Conservation (phyloP, 257 asterid species). For the Lycium ferocissimum region DNA sequence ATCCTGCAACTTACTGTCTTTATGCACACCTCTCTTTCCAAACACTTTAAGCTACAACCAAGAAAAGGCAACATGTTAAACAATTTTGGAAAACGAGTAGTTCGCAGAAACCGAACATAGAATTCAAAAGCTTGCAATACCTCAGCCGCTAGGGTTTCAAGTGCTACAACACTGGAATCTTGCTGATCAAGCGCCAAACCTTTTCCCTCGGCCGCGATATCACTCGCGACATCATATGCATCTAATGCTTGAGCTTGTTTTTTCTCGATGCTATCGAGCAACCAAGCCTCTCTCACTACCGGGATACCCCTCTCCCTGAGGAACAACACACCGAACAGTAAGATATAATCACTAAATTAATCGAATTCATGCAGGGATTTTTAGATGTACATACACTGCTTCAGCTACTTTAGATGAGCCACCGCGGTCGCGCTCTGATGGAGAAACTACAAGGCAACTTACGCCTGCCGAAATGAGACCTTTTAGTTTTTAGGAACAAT, state of each 20-base stretch:
- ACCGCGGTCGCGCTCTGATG: constrained; percentile 79
- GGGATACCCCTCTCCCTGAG: constrained; percentile 76
- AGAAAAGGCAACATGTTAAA: background rate
- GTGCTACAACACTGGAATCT: constrained; percentile 68
- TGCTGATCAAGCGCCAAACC: constrained; percentile 67
- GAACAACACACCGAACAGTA: background rate
- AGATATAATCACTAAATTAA: background rate
- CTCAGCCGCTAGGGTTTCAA: constrained; percentile 68
- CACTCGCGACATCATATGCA: constrained; percentile 66
- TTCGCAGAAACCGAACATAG: too few relatives aligned
- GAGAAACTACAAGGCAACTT: constrained; percentile 69
- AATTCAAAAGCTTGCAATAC: constrained; percentile 33
- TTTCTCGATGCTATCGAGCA: constrained; percentile 69
- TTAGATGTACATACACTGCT: constrained; percentile 59
- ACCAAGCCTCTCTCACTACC: constrained; percentile 82
- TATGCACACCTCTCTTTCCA: constrained; percentile 91
- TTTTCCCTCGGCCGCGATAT: constrained; percentile 63
- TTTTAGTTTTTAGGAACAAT: background rate
- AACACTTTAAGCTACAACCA: constrained; percentile 67
- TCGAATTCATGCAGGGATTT: background rate
- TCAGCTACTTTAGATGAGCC: constrained; percentile 81
- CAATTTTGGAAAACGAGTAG: background rate
- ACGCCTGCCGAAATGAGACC: constrained; percentile 52
- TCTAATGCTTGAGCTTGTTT: constrained; percentile 56
- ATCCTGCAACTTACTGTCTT: constrained; percentile 72